phyloP scores from a whole-genome alignment of 192 early-diverging fungal genomes.

The Fimicolochytrium jonesii region DNA sequence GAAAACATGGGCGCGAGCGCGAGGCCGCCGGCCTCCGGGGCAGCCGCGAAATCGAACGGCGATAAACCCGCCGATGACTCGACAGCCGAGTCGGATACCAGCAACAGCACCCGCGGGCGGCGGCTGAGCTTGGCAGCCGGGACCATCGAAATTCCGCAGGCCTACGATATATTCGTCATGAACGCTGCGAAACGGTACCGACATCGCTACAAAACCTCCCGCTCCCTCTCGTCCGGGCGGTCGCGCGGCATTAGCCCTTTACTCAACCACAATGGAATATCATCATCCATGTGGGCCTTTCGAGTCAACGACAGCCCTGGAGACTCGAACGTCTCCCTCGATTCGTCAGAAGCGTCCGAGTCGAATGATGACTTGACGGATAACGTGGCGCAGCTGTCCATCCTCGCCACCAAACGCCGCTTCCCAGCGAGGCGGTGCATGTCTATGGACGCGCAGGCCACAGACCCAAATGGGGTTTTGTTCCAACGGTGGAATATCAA shows the following conservation, averaged over 20 bases:
- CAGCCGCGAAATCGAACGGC: background rate
- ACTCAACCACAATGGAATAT: background rate
- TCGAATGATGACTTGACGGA: too few species aligned
- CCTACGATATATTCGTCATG: slow-evolving; percentile 27
- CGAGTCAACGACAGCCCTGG: background rate
- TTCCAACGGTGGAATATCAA: slow-evolving; percentile 12
- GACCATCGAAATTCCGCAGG: slow-evolving; percentile 40
- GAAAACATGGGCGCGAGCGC: slow-evolving; percentile 27
- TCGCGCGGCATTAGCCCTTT: slow-evolving; percentile 11
- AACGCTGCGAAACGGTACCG: slow-evolving; percentile 4
- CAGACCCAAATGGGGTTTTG: slow-evolving; percentile 2
- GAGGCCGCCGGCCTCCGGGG: background rate
- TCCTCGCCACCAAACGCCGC: slow-evolving; percentile 8
- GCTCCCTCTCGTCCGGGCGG: slow-evolving; percentile 16
- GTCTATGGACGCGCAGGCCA: slow-evolving; percentile 23
- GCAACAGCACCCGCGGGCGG: slow-evolving; percentile 19
- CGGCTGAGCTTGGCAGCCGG: slow-evolving; percentile 39
- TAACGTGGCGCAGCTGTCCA: background rate
- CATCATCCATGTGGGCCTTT: slow-evolving; percentile 4
- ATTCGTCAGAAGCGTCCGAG: background rate
- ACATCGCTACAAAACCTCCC: slow-evolving; percentile 21
- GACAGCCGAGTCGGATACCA: background rate
- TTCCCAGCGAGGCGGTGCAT: slow-evolving; percentile 22
- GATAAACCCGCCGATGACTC: background rate
- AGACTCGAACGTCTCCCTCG: background rate